Conservation (phyloP, 2,329 filamentous ascomycete species). For the Herpotrichia juniperi region DNA sequence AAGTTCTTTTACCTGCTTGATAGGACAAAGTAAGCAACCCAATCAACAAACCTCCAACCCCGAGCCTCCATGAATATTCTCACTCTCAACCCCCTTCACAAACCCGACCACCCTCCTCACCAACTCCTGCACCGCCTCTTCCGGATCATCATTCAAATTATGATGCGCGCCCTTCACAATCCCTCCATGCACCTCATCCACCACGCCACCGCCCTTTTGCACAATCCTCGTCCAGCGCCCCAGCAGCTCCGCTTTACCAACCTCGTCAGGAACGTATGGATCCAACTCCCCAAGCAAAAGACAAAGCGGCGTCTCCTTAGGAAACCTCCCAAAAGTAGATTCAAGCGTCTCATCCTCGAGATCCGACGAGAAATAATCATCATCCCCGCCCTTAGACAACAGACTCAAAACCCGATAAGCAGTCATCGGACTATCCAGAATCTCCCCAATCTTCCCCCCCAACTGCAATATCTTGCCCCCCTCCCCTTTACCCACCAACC, state of each 20-base stretch:
- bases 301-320: slow-evolving; percentile 59
- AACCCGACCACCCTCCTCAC: slow-evolving; percentile 59
- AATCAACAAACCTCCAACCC: background rate
- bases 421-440: slow-evolving; percentile 54
- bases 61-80: background rate
- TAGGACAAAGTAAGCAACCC: too few species aligned
- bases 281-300: slow-evolving; percentile 71
- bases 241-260: slow-evolving; percentile 66
- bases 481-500: slow-evolving; percentile 62
- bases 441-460: slow-evolving; percentile 32
- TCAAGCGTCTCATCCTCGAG: slow-evolving; percentile 64
- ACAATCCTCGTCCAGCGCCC: slow-evolving; percentile 60
- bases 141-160: slow-evolving; percentile 55
- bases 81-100: slow-evolving; percentile 35
- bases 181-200: slow-evolving; percentile 57
- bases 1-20: too few species aligned
- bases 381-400: slow-evolving; percentile 67
- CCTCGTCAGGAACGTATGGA: slow-evolving; percentile 64
- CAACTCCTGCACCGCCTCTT: slow-evolving; percentile 56
- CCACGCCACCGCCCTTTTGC: slow-evolving; percentile 50
- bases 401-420: slow-evolving; percentile 66
- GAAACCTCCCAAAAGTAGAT: slow-evolving; percentile 69
- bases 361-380: slow-evolving; percentile 89
- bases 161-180: slow-evolving; percentile 58
- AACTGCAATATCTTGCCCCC: slow-evolving; percentile 61